Conservation (phyloP, 805 yeast genomes). For the Yamadazyma olivae region DNA sequence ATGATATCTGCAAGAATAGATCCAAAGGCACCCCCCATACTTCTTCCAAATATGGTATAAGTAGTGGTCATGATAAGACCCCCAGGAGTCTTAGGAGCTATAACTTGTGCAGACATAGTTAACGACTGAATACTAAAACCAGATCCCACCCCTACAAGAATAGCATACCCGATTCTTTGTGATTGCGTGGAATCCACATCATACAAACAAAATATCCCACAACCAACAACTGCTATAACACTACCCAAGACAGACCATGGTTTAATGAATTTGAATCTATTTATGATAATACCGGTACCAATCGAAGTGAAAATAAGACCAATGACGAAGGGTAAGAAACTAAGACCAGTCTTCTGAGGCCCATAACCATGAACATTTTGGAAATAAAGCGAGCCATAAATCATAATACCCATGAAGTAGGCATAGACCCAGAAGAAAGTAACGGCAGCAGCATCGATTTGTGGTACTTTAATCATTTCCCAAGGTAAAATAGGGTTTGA, state of each 20-base stretch:
- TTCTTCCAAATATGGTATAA: conserved; percentile 40
- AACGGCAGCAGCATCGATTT: conserved; percentile 36
- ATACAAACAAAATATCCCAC: conserved; percentile 44
- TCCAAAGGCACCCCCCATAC: conserved; percentile 46
- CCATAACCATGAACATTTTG: conserved; percentile 42
- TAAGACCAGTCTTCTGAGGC: conserved; percentile 45
- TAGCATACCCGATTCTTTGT: conserved; percentile 42
- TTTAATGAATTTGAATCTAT: conserved; percentile 38
- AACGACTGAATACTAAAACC: conserved; percentile 50
- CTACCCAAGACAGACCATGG: conserved; percentile 34
- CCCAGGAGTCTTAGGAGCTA: conserved; percentile 52
- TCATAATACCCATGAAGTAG: conserved; percentile 32
- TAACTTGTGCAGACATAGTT: conserved; percentile 43
- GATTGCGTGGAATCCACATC: conserved; percentile 32
- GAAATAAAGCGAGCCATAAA: conserved; percentile 37
- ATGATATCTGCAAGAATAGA: conserved; percentile 16
- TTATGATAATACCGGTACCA: conserved; percentile 35
- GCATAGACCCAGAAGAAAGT: conserved; percentile 28
- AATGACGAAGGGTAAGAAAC: conserved; percentile 41
- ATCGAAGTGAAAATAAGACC: conserved; percentile 38
- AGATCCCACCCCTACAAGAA: conserved; percentile 44
- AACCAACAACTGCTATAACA: conserved; percentile 29
- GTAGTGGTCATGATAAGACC: conserved; percentile 47
- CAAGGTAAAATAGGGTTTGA: conserved; percentile 44
- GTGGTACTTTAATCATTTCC: conserved; percentile 38